These are phyloP conservation scores for Lentinus brumalis DNA, from an alignment of 768 basidiomycete species.

Conservation along the genomic window DNA sequence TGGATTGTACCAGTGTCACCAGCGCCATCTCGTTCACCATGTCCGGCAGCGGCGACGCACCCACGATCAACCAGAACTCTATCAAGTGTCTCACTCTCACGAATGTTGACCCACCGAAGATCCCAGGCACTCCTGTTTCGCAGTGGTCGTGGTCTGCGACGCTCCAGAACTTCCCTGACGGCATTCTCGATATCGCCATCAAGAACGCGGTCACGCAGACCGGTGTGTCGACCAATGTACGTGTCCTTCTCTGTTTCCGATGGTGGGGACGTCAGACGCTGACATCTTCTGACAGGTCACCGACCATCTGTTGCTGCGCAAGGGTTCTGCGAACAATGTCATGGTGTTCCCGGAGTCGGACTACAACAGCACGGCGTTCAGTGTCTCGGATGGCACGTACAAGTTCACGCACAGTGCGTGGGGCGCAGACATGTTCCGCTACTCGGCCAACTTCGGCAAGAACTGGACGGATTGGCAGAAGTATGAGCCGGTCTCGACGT, in stretches of 20 bases:
- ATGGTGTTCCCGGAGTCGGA: constrained; percentile 88
- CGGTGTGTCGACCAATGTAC: constrained; percentile 56
- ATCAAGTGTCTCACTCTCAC: constrained; percentile 50
- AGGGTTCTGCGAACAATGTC: constrained; percentile 72
- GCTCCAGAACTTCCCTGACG: constrained; percentile 75
- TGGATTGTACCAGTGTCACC: constrained; percentile 76
- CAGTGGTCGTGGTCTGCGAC: constrained; percentile 77
- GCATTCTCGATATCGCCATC: constrained; percentile 74
- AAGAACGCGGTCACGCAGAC: constrained; percentile 50
- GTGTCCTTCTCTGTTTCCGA: constrained; percentile 28
- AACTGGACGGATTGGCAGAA: constrained; percentile 81
- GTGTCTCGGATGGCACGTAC: constrained; percentile 62
- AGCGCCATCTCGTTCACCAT: constrained; percentile 64
- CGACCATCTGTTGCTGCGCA: constrained; percentile 81
- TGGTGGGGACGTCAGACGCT: neutral
- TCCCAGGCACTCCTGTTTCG: constrained; percentile 60
- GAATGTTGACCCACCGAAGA: constrained; percentile 47
- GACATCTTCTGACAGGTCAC: constrained; percentile 41
- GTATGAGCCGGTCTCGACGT: constrained; percentile 74
- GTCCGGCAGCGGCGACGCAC: constrained; percentile 58
- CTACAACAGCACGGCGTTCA: constrained; percentile 66
- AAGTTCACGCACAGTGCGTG: constrained; percentile 79
- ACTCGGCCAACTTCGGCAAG: constrained; percentile 83
- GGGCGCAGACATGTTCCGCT: constrained; percentile 87
- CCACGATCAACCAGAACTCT: constrained; percentile 50